Evolutionary conservation across 257 asterid genomes (phyloP).

Genomic region (Nicotiana noctiflora): DNA sequence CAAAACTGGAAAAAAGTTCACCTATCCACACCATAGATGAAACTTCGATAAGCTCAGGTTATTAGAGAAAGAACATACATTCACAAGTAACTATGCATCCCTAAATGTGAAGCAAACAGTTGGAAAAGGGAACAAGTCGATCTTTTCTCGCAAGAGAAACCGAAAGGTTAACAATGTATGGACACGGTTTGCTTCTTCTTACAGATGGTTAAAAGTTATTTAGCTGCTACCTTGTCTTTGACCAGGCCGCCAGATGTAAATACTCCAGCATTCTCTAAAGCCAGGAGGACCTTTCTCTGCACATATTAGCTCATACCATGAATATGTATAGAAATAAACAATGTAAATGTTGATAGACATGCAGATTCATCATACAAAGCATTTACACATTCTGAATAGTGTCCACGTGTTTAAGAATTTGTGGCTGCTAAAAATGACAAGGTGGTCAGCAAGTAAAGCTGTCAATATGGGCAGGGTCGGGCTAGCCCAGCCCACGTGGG

Average conservation of each 20-base stretch:
- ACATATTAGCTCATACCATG: conserved; percentile 19
- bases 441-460: background rate
- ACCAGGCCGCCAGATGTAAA: conserved; percentile 92
- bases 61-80: background rate
- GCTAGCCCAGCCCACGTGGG: no score
- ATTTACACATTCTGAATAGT: background rate
- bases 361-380: conserved; percentile 1
- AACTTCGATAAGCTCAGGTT: background rate
- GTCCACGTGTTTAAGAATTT: background rate
- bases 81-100: background rate
- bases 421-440: background rate
- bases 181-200: background rate
- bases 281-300: conserved; percentile 74
- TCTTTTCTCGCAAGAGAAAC: background rate
- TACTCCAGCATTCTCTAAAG: conserved; percentile 90
- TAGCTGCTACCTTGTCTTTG: conserved; percentile 71
- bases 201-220: background rate
- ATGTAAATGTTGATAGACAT: background rate
- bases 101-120: background rate
- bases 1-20: background rate
- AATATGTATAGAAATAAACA: conserved; percentile 5
- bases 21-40: background rate
- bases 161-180: background rate
- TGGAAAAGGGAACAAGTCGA: background rate
- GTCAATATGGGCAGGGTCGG: no score